Percentiles rank a stretch among this genome's conserved stretches.
Evolutionary conservation across 2,329 filamentous ascomycete species (phyloP).

Genomic region (Daldinia sp.): DNA sequence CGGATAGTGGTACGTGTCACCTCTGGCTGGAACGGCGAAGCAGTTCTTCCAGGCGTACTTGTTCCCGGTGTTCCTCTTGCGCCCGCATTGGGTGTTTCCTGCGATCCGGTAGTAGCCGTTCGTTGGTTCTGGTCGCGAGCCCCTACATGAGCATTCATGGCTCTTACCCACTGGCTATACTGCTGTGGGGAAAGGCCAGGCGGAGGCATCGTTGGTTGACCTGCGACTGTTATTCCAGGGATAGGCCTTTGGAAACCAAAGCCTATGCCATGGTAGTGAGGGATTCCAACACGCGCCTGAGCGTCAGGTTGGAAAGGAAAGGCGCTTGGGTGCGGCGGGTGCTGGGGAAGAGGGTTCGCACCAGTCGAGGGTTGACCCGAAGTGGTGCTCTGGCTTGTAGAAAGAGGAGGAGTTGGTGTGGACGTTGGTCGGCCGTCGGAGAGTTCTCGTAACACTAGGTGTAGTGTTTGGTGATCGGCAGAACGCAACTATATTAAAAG

Average conservation of each 20-base stretch:
- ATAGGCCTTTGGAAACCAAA: constrained; percentile 42
- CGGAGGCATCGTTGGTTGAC: constrained; percentile 30
- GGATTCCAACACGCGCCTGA: constrained; percentile 35
- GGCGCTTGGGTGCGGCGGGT: constrained; percentile 28
- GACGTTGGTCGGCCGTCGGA: constrained; percentile 44
- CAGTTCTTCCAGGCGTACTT: constrained; percentile 47
- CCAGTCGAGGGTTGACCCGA: constrained; percentile 40
- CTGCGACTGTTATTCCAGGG: constrained; percentile 14
- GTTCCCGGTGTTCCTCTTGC: constrained; percentile 45
- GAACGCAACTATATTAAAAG: constrained; percentile 48
- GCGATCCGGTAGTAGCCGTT: constrained; percentile 58
- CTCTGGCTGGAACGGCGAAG: constrained; percentile 53
- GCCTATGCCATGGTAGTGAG: constrained; percentile 39
- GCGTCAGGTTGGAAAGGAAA: constrained; percentile 28
- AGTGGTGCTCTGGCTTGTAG: constrained; percentile 1
- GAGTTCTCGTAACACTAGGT: constrained; percentile 52
- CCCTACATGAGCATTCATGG: constrained; percentile 60
- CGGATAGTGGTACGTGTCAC: constrained; percentile 59
- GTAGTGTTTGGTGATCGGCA: constrained; percentile 48
- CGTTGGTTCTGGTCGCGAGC: constrained; percentile 61
- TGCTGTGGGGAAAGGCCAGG: constrained; percentile 43
- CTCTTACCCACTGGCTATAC: constrained; percentile 42
- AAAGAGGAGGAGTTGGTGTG: constrained; percentile 25
- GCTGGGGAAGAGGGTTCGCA: constrained; percentile 31
- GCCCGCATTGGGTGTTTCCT: constrained; percentile 47